A percentile compares a stretch with the other conserved stretches of the same genome.
Conservation (phyloP, 2,329 filamentous ascomycete genomes). For the Dendrostoma leiphaemia region DNA sequence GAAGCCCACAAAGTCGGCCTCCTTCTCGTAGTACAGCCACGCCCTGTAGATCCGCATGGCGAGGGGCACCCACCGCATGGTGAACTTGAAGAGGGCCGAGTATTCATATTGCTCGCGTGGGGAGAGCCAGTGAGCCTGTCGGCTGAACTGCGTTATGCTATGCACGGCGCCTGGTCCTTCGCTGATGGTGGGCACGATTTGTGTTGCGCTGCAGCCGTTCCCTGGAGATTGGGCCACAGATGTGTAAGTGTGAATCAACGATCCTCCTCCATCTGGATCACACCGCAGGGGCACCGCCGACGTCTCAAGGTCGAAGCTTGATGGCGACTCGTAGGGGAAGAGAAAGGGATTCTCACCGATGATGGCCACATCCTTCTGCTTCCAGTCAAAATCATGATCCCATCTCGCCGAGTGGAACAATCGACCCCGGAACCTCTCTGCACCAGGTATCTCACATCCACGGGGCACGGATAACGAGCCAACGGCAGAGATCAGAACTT, state of each 20-base stretch:
- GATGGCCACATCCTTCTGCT: constrained; percentile 31
- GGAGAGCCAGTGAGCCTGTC: constrained; percentile 21
- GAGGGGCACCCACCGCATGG: constrained; percentile 23
- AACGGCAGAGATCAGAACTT: neutral
- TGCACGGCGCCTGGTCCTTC: constrained; percentile 18
- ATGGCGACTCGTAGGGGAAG: no score
- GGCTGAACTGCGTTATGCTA: constrained; percentile 10
- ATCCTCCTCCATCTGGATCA: neutral
- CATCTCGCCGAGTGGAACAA: constrained; percentile 35
- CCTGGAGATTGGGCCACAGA: neutral
- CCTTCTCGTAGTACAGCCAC: constrained; percentile 21
- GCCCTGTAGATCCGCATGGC: constrained; percentile 20
- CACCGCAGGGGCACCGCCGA: no score
- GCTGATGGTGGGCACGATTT: constrained; percentile 33
- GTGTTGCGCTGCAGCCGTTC: constrained; percentile 34
- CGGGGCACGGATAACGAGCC: neutral
- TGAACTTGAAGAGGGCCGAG: constrained; percentile 18
- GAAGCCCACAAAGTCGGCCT: neutral
- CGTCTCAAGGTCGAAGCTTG: no score
- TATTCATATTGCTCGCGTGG: constrained; percentile 20
- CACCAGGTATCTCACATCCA: constrained; percentile 25
- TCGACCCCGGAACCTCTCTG: constrained; percentile 30
- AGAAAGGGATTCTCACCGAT: constrained; percentile 25
- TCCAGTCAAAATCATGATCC: constrained; percentile 27
- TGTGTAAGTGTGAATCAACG: no score